Base-by-base conservation (phyloP, 257 asterid species). In the Dorcoceras hygrometricum region DNA sequence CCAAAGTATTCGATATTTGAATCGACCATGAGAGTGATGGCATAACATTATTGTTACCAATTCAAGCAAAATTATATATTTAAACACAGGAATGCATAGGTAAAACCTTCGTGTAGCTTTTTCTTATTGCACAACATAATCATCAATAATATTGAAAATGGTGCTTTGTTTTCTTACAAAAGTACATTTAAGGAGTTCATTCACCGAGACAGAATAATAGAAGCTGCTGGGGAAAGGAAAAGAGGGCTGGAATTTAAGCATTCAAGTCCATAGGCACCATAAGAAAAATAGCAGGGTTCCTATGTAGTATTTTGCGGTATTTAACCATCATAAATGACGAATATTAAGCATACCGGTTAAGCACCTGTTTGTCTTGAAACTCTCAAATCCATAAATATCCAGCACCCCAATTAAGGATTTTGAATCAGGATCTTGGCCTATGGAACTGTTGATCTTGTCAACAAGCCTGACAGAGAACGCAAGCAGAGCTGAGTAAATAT, bases 281-380 rank as follows among this genome's bases (percentile, higher is more conserved):
- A 48, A 28, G 12, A 62, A 18, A 43, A 18, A 43, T 54, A 72
- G 68, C 59, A 63, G 67, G 36, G 71, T 50, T 67, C 69, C 72
- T 71, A 73, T 50, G 82, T 73, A 81, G 78, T 70, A 68, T 68
- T 65, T 54, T 73, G 78, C 82, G 76, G 68, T 69, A 77, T 75
- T 76, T 71, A 78, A 72, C 80, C 74, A 76, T 80, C 73, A 76
- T 70, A 73, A 84, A 83, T 73, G 84, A 73, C 18, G 81, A 86
- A 88, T 76, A 72, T 78, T 84, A 88, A 88, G 97, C 97, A 80
- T 91, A 91, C 97, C 97, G 67, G 92, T 84, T 82, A 88, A 91
- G 97, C 96, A 91, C 97, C 97, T 91, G 96, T 91, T 91, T 83
- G 91, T 86, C 93, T 88, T 88, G 96, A 91, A 91, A 83, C 97